Evolutionary conservation across 2,329 filamentous ascomycete genomes (phyloP), one percentile per base, ranked within the genome.

Genomic region (Paecilomyces dactylethromorphus): DNA sequence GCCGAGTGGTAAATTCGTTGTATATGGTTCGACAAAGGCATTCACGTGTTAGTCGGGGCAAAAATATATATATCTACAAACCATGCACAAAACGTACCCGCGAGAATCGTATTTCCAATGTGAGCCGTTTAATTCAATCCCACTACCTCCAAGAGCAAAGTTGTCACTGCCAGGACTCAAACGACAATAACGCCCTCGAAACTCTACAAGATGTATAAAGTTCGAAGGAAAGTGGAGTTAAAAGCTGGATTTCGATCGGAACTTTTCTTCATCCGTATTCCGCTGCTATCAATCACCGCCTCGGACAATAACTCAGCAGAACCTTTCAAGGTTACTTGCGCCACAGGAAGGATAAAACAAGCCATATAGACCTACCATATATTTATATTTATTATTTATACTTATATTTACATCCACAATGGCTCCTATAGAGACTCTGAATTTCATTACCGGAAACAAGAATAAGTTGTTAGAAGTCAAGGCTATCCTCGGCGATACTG

Each of bases 391-490:
- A 39, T 6, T n/a, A 13, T 39, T 13, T 1, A 35, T 35, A 35
- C 11, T 5, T 35, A n/a, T 35, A 3, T 35, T 12, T 13, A 39
- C 35, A 39, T 13, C n/a, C 49, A 52, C 35, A 13, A 45, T 52
- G 49, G 49, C 50, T 29, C 15, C 26, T 13, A 82, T 82, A 64
- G 76, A 81, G 63, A 71, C 70, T 18, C 79, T 99, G 64, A 92
- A 95, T 77, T 99, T 99, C 80, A 96, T 99, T 72, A 97, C 93
- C 1, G 90, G 93, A 75, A 99, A 99, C 78, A 86, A 88, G 70
- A 95, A 96, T 80, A 99, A 99, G 79, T 83, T 99, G 58, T 79
- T 82, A 59, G 94, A 99, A 79, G 92, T 96, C 65, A 87, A 90
- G 74, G 88, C 89, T 18, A 97, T 99, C 66, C 83, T 99, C 2